A percentile compares a stretch with the other conserved stretches of the same genome.
phyloP scores from a whole-genome alignment of 179 eudicot species.

The Silene vulgaris region DNA sequence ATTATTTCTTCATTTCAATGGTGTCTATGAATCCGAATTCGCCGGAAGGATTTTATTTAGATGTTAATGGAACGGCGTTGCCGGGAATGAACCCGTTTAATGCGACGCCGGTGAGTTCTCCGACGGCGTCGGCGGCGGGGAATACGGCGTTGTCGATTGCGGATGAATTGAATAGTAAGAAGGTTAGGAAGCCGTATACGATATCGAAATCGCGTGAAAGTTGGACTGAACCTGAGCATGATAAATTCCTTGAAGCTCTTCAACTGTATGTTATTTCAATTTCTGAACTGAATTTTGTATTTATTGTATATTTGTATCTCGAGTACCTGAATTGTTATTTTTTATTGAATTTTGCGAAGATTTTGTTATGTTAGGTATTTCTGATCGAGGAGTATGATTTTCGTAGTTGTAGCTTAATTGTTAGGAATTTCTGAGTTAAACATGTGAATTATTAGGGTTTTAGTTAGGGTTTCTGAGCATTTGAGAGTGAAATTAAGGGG shows the following conservation, averaged over 20 bases:
- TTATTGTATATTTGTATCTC: no score
- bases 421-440: not conserved
- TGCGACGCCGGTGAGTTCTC: constrained; percentile 27
- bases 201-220: constrained; percentile 89
- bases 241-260: constrained; percentile 94
- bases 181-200: constrained; percentile 84
- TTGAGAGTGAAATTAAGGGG: not conserved
- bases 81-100: constrained; percentile 48
- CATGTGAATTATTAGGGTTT: not conserved
- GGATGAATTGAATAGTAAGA: constrained; percentile 46
- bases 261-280: constrained; percentile 60
- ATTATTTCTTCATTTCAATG: constrained; percentile 30
- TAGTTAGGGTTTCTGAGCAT: constrained; percentile 1
- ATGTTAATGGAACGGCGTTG: constrained; percentile 52
- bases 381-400: not conserved
- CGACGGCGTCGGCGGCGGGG: not conserved
- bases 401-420: not conserved
- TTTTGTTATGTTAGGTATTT: not conserved
- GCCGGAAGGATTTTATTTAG: constrained; percentile 52
- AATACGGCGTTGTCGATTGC: constrained; percentile 21
- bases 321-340: no score
- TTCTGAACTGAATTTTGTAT: not conserved
- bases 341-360: not conserved
- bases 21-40: constrained; percentile 53
- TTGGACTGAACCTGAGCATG: constrained; percentile 99